Percentiles rank a stretch among this genome's conserved stretches.
phyloP scores from a whole-genome alignment of 2,329 filamentous ascomycete species.

The Lasiodiplodia sp. region DNA sequence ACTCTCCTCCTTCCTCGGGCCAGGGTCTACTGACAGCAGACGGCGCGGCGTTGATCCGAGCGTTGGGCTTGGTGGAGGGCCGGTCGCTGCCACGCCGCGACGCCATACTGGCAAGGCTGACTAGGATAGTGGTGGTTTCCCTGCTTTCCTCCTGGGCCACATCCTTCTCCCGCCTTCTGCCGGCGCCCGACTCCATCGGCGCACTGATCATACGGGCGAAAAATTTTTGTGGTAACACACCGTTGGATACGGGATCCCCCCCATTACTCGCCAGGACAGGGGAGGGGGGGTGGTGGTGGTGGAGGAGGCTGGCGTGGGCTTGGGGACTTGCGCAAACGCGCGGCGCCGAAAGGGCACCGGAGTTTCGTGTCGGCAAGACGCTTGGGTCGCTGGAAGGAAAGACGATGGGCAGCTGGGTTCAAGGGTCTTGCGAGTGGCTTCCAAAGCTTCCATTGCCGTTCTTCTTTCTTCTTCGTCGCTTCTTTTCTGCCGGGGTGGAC shows the following conservation, averaged over 20 bases:
- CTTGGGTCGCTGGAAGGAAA: background rate
- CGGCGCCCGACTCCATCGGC: background rate
- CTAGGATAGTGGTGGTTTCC: background rate
- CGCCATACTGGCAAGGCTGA: background rate
- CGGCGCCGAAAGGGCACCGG: constrained; percentile 1
- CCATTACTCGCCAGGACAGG: background rate
- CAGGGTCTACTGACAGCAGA: background rate
- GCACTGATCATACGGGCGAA: background rate
- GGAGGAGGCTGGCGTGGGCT: background rate
- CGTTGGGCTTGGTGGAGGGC: background rate
- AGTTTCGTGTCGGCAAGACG: background rate
- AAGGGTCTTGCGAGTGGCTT: background rate
- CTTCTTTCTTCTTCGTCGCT: background rate
- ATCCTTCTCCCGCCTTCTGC: background rate
- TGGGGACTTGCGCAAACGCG: background rate
- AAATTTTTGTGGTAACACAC: background rate
- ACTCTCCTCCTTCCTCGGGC: background rate
- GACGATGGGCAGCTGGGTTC: background rate
- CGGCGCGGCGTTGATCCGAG: background rate
- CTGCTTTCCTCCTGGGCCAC: background rate
- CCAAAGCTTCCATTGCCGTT: background rate
- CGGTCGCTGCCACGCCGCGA: background rate
- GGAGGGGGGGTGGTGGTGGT: background rate
- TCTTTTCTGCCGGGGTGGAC: background rate
- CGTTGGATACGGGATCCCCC: background rate